Percentiles rank a stretch among this genome's conserved stretches.
Conservation (phyloP, 768 basidiomycete species). For the Suillus occidentalis region DNA sequence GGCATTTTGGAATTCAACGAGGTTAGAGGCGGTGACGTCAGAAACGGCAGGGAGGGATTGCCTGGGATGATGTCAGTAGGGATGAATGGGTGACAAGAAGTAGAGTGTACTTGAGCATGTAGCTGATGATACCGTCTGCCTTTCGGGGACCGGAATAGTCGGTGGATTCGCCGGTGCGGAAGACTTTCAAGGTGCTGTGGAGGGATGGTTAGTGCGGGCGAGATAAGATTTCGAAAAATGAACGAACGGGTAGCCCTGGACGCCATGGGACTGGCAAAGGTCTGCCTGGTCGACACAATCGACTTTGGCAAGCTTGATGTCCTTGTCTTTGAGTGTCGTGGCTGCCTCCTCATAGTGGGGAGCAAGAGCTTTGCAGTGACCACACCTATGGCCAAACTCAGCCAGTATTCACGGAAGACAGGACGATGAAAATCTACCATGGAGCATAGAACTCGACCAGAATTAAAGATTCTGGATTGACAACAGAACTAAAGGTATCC, state of each 20-base stretch:
- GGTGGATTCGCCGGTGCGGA: conserved; percentile 74
- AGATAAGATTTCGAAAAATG: background rate
- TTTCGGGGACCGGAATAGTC: conserved; percentile 91
- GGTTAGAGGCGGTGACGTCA: conserved; percentile 71
- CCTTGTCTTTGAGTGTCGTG: conserved; percentile 85
- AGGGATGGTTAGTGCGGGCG: background rate
- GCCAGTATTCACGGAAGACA: background rate
- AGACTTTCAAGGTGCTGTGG: conserved; percentile 83
- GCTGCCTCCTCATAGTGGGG: conserved; percentile 92
- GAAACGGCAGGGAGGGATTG: conserved; percentile 95
- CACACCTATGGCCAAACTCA: conserved; percentile 59
- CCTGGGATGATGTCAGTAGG: conserved; percentile 38
- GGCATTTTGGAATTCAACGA: conserved; percentile 84
- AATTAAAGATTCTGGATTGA: conserved; percentile 68
- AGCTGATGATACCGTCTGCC: conserved; percentile 92
- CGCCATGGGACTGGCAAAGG: conserved; percentile 83
- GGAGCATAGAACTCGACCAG: conserved; percentile 96
- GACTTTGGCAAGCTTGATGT: conserved; percentile 92
- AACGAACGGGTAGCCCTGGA: conserved; percentile 92
- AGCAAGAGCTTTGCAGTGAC: conserved; percentile 93
- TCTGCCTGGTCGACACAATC: conserved; percentile 96
- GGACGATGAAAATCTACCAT: conserved; percentile 48
- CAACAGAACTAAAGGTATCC: conserved; percentile 68
- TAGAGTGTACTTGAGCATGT: conserved; percentile 68
- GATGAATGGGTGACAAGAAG: background rate